Base-by-base conservation (phyloP, 2,329 filamentous ascomycete species). In the Decorospora gaudefroyi region DNA sequence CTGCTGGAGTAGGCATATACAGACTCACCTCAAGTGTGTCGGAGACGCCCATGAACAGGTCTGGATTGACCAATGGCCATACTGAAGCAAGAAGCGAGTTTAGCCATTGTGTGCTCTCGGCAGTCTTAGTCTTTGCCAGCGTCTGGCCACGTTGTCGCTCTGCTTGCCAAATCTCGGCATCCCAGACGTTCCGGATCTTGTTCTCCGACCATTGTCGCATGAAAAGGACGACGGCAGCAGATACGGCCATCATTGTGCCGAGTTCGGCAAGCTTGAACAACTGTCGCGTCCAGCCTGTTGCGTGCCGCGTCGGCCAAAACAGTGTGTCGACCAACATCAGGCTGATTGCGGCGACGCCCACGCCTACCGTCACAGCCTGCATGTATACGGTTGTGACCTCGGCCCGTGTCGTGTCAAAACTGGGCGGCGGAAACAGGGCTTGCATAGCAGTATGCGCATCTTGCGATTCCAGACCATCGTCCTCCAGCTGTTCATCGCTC, bases 61-160 rank as follows among this genome's bases (percentile, higher is more conserved):
- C 87, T 0, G 86, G 87, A 59, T 90, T 90, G 59, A 90, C 78
- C 19, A 90, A 74, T 0, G 85, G 85, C 87, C 87, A 90, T 4
- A 89, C 77, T 1, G 85, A 80, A 3, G 78, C 74, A 6, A 90
- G 62, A 0, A 89, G 65, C 4, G 81, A 84, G 61, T 90, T 90
- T 40, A 90, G 75, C 87, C 86, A 90, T 38, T 82, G 77, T 0
- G 82, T 80, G 0, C 85, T 86, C 56, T 87, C 86, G 4, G 86
- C 82, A 1, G 81, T 74, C 51, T 75, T 57, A 18, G 63, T 64
- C 34, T 76, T 73, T 11, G 67, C 66, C 28, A 73, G 57, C 25
- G 76, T 71, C 48, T 78, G 71, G 36, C 81, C 79, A 39, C 78
- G 72, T 22, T 78, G 71, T 28, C 83, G 69, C 35, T 81, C 79